Conservation (phyloP, 345 rosid genomes). For the Rhizophora apiculata region DNA sequence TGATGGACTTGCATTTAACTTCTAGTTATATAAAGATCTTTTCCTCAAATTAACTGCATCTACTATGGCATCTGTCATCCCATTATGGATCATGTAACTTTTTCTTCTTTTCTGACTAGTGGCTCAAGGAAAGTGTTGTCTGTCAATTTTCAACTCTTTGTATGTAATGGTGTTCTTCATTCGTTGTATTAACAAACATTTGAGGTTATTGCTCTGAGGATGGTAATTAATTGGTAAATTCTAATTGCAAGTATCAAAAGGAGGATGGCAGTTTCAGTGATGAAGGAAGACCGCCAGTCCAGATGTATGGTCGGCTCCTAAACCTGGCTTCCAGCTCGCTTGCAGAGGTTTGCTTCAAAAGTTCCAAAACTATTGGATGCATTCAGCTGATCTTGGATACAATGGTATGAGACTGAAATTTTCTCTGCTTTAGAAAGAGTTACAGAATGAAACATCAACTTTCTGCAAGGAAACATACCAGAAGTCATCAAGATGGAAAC, state of each 20-base stretch:
- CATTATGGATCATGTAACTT: too few species aligned
- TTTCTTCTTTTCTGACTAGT: too few species aligned
- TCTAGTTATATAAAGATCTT: too few species aligned
- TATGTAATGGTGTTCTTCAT: too few species aligned
- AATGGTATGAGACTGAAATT: slow-evolving; percentile 6
- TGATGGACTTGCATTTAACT: too few species aligned
- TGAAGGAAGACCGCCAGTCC: slow-evolving; percentile 43
- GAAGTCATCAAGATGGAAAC: slow-evolving; percentile 69
- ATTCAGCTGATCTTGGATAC: neutral
- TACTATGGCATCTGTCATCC: too few species aligned
- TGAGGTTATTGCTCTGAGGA: too few species aligned
- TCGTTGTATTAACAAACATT: too few species aligned
- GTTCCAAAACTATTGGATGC: neutral
- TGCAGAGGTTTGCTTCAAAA: slow-evolving; percentile 50
- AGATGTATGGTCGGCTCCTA: slow-evolving; percentile 70
- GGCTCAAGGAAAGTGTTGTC: too few species aligned
- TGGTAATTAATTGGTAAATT: slow-evolving; percentile 5
- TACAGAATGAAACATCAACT: slow-evolving; percentile 39
- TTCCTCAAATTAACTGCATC: too few species aligned
- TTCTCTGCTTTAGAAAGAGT: slow-evolving; percentile 46
- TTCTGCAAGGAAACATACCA: slow-evolving; percentile 54
- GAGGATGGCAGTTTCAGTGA: slow-evolving; percentile 24
- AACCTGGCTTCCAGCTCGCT: slow-evolving; percentile 66
- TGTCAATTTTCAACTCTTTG: too few species aligned
- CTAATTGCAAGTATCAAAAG: slow-evolving; percentile 18